These are phyloP conservation scores for Saccharomyces paradoxus DNA, from an alignment of 805 yeast species.

Conservation along the genomic window DNA sequence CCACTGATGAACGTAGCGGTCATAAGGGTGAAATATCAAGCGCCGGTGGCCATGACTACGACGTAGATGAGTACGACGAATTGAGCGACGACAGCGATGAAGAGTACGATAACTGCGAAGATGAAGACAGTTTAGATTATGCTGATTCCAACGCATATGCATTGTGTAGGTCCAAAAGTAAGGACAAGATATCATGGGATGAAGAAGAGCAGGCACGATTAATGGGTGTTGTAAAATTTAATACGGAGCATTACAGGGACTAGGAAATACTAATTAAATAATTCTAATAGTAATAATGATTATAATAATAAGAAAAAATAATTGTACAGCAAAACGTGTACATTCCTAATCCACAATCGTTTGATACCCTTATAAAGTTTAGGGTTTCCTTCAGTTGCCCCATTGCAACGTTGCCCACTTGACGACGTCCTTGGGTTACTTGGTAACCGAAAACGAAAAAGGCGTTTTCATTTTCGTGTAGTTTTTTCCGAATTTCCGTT, in stretches of 20 bases:
- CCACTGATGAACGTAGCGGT: conserved; percentile 19
- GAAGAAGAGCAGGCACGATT: conserved; percentile 22
- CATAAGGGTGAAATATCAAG: conserved; percentile 10
- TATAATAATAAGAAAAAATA: neutral
- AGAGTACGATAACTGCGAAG: conserved; percentile 7
- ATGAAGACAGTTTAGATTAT: conserved; percentile 21
- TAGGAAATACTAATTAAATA: neutral
- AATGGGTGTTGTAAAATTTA: conserved; percentile 21
- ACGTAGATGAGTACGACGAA: conserved; percentile 8
- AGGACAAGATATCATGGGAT: conserved; percentile 27
- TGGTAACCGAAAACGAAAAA: neutral
- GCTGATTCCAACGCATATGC: conserved; percentile 29
- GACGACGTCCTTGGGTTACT: neutral
- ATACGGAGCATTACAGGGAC: conserved; percentile 7
- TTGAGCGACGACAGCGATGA: conserved; percentile 8
- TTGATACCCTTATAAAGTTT: neutral
- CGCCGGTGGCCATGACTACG: conserved; percentile 11
- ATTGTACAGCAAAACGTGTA: neutral
- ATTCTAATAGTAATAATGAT: neutral
- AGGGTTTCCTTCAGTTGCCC: neutral
- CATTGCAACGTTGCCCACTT: neutral
- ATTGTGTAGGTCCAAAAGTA: conserved; percentile 28
- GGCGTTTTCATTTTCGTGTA: neutral
- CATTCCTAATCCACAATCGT: neutral
- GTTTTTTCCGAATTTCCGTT: neutral